A percentile compares a stretch with the other conserved stretches of the same genome.
These are phyloP conservation scores for Plantago major DNA, from an alignment of 257 asterid species.

Conservation along the genomic window DNA sequence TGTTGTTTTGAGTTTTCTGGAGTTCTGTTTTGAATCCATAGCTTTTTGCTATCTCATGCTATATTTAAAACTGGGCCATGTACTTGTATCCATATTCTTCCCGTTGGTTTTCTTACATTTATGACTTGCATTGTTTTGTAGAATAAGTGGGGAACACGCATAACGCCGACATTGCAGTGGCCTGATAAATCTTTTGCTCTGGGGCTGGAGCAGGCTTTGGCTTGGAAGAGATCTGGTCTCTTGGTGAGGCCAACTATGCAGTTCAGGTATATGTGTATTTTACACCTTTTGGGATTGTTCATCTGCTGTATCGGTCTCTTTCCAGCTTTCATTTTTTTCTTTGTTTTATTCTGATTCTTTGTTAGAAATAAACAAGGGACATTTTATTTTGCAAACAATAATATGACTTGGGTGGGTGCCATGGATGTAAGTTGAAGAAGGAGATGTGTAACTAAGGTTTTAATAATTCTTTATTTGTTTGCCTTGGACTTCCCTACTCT, in stretches of 20 bases:
- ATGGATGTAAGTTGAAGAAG: no score
- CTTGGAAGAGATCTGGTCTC: conserved; percentile 99
- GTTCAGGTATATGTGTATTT: conserved; percentile 45
- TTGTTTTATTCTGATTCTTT: background rate
- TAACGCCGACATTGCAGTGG: conserved; percentile 80
- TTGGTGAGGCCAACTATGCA: conserved; percentile 84
- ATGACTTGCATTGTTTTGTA: conserved; percentile 25
- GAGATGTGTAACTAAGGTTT: no score
- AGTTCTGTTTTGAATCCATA: no score
- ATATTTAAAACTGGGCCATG: no score
- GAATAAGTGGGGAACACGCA: conserved; percentile 91
- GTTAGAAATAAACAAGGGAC: background rate
- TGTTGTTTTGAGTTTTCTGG: no score
- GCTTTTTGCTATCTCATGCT: no score
- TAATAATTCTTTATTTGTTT: no score
- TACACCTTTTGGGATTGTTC: background rate
- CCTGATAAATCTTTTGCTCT: conserved; percentile 87
- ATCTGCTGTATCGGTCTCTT: conserved; percentile 2
- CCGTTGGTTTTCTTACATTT: conserved; percentile 7
- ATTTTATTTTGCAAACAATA: no score
- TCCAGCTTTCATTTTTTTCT: background rate
- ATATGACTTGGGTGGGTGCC: no score
- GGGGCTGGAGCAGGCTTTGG: conserved; percentile 82
- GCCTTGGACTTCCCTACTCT: no score
- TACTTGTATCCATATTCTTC: no score